Evolutionary conservation across 306 rosid species (phyloP).

Genomic region (Astragalus membranaceus): DNA sequence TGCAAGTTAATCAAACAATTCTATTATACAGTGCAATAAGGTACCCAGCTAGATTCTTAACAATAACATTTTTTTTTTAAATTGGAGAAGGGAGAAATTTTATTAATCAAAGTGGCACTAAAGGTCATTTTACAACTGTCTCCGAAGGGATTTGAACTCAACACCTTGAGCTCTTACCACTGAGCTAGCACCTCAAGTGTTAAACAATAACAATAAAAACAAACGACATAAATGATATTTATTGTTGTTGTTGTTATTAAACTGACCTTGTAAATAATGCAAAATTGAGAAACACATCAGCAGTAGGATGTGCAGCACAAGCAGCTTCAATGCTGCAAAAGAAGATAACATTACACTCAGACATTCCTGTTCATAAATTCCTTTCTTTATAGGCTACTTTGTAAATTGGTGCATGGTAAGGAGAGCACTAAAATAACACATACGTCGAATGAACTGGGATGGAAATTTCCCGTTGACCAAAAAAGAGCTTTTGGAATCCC

Average conservation of each 20-base stretch:
- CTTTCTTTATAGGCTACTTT: neutral
- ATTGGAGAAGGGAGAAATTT: too few relatives aligned
- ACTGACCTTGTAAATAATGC: slow-evolving; percentile 84
- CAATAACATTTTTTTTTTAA: neutral
- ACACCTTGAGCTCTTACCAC: too few relatives aligned
- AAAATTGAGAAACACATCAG: slow-evolving; percentile 97
- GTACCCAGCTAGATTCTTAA: neutral
- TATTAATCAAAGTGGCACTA: too few relatives aligned
- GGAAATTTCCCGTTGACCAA: slow-evolving; percentile 96
- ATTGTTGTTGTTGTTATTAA: too few relatives aligned
- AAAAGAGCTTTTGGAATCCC: slow-evolving; percentile 96
- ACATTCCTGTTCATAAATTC: neutral
- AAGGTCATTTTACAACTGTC: too few relatives aligned
- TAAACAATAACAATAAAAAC: too few relatives aligned
- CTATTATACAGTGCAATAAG: neutral
- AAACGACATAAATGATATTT: neutral
- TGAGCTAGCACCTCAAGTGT: too few relatives aligned
- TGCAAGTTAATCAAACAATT: slow-evolving; percentile 29
- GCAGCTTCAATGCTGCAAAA: slow-evolving; percentile 88
- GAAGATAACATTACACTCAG: slow-evolving; percentile 9
- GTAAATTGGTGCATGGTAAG: slow-evolving; percentile 6
- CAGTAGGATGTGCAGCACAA: slow-evolving; percentile 95
- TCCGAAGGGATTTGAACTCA: too few relatives aligned
- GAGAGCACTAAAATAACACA: slow-evolving; percentile 7
- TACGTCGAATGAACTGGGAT: slow-evolving; percentile 92